A percentile compares a stretch with the other conserved stretches of the same genome.
Evolutionary conservation across 169 alveolate genomes (phyloP).

Genomic region (Plasmodium inui): DNA sequence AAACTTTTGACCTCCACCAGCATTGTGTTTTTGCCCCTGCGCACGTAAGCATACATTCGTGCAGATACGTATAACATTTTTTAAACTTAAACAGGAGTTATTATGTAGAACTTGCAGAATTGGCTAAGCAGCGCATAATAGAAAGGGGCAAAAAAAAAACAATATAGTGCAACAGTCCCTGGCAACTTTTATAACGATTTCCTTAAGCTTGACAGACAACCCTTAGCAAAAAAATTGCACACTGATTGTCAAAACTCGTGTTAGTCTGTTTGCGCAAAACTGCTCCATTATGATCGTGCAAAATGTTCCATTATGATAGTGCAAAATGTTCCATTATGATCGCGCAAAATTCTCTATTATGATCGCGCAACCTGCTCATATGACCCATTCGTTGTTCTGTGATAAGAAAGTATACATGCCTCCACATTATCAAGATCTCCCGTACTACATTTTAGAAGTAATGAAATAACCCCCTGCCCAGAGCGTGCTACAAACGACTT

Average conservation of each 20-base stretch:
- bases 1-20: background rate
- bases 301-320: background rate
- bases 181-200: constrained; percentile 4
- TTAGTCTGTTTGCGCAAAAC: background rate
- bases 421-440: background rate
- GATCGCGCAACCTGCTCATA: background rate
- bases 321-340: background rate
- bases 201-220: background rate
- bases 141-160: background rate
- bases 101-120: background rate
- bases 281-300: background rate
- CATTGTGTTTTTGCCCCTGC: background rate
- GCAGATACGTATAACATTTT: background rate
- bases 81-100: background rate
- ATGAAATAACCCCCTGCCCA: background rate
- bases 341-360: background rate
- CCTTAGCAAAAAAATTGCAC: background rate
- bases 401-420: background rate
- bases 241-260: background rate
- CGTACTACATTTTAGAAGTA: background rate
- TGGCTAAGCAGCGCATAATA: background rate
- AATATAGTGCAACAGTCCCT: background rate
- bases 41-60: background rate
- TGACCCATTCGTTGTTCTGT: background rate
- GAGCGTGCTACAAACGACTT: background rate